Evolutionary conservation across 1,284 basidiomycete species (phyloP), one percentile per base, ranked within the genome.

Genomic region (Xanthoconium separans): DNA sequence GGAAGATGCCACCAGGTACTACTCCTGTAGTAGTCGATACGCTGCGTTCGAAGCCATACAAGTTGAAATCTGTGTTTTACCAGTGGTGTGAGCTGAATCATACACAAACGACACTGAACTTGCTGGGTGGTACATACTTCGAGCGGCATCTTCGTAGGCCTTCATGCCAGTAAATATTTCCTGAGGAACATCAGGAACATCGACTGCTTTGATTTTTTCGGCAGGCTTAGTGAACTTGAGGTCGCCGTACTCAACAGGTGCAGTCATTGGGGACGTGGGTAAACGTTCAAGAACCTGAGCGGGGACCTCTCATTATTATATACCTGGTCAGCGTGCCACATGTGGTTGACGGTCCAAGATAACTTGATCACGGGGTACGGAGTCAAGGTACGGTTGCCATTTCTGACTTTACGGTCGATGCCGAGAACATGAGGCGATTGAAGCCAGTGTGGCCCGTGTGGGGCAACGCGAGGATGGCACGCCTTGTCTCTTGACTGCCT

Each of bases 91-190:
- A 22, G 31, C 31, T 22, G 4, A 29, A n/a, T 29, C 10, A 6
- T 6, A 37, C 16, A 36, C n/a, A 24, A 24, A 24, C 24, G 24
- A 9, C 29, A 16, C 43, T 16, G 6, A 3, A 20, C 8, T 27
- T 6, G 24, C 24, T 24, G 24, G n/a, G n/a, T n/a, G 24, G 24
- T 24, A 44, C 52, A 51, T 34, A 62, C 73, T 72, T 51, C 72
- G 65, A 45, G 68, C 64, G 12, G 72, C 67, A 44, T 74, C 65
- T 58, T 75, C 72, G 37, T 75, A 74, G 13, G 58, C 58, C 51
- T 63, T 65, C 66, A 75, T 61, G 13, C 61, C 70, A 58, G 64
- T 58, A 33, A 71, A 65, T 45, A 70, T 69, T 33, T 64, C 62
- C 52, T 61, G 51, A 2, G 68, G 65, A 34, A 73, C 41, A 36